Conservation (phyloP, 768 basidiomycete genomes). For the Boletus rubescentipes region DNA sequence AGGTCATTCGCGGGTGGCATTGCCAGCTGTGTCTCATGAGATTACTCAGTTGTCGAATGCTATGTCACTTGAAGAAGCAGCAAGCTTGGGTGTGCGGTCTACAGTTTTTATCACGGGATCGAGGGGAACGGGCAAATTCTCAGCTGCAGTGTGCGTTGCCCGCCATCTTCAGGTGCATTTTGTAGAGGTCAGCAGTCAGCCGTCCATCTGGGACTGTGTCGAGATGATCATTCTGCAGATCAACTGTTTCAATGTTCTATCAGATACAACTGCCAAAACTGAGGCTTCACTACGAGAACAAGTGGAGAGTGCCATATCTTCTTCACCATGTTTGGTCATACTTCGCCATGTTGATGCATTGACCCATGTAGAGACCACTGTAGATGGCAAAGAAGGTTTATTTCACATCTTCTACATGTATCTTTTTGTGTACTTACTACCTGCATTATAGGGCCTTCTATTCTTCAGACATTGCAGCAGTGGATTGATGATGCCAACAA, state of each 20-base stretch:
- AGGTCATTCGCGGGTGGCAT: slow-evolving; percentile 14
- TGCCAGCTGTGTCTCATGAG: slow-evolving; percentile 33
- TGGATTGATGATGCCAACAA: slow-evolving; percentile 61
- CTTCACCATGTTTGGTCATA: slow-evolving; percentile 83
- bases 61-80: slow-evolving; percentile 52
- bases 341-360: slow-evolving; percentile 82
- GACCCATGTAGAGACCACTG: slow-evolving; percentile 56
- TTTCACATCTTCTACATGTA: background rate
- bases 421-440: background rate
- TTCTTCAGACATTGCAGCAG: slow-evolving; percentile 60
- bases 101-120: slow-evolving; percentile 78
- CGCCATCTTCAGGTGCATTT: slow-evolving; percentile 71
- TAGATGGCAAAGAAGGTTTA: slow-evolving; percentile 60
- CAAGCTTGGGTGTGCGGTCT: slow-evolving; percentile 61
- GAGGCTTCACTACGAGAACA: slow-evolving; percentile 69
- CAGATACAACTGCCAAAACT: slow-evolving; percentile 74
- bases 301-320: slow-evolving; percentile 73
- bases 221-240: slow-evolving; percentile 47
- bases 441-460: slow-evolving; percentile 48
- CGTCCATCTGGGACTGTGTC: background rate
- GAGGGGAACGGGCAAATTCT: slow-evolving; percentile 80
- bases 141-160: slow-evolving; percentile 54
- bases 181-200: slow-evolving; percentile 54
- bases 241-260: slow-evolving; percentile 80
- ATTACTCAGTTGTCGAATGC: slow-evolving; percentile 61